phyloP scores from a whole-genome alignment of 2,329 filamentous ascomycete species.

The Monosporascus sp. region DNA sequence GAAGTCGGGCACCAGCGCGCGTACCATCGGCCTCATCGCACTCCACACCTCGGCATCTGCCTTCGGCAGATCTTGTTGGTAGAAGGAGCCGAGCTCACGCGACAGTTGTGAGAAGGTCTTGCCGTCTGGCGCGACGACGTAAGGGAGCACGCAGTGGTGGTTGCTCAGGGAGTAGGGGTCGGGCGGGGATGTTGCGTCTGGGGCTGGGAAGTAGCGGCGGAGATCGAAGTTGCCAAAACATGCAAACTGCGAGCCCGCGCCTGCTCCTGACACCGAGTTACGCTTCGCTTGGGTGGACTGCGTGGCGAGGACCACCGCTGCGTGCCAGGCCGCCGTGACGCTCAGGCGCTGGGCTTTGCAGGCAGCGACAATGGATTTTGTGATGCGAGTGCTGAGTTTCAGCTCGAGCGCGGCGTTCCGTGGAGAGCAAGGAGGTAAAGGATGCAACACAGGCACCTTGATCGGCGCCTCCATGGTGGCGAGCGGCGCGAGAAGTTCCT shows the following conservation, averaged over 20 bases:
- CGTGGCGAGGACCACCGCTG: slow-evolving; percentile 6
- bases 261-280: background rate
- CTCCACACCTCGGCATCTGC: slow-evolving; percentile 7
- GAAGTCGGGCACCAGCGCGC: slow-evolving; percentile 7
- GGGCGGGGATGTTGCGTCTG: background rate
- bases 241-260: slow-evolving; percentile 5
- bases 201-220: slow-evolving; percentile 7
- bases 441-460: slow-evolving; percentile 1
- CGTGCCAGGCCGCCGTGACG: slow-evolving; percentile 8
- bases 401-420: slow-evolving; percentile 4
- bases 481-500: slow-evolving; percentile 5
- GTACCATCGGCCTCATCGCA: slow-evolving; percentile 9
- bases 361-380: slow-evolving; percentile 3
- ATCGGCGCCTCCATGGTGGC: slow-evolving; percentile 4
- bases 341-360: slow-evolving; percentile 6
- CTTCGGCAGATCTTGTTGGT: slow-evolving; percentile 5
- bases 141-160: slow-evolving; percentile 7
- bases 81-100: slow-evolving; percentile 4
- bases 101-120: slow-evolving; percentile 5
- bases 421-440: slow-evolving; percentile 2
- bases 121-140: slow-evolving; percentile 2
- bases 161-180: slow-evolving; percentile 5
- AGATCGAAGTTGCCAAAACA: slow-evolving; percentile 10
- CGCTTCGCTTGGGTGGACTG: slow-evolving; percentile 5
- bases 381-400: slow-evolving; percentile 1